A percentile compares a stretch with the other conserved stretches of the same genome.
These are phyloP conservation scores for Aspergillus aculeatus DNA, from an alignment of 2,329 filamentous ascomycete species.

Conservation along the genomic window DNA sequence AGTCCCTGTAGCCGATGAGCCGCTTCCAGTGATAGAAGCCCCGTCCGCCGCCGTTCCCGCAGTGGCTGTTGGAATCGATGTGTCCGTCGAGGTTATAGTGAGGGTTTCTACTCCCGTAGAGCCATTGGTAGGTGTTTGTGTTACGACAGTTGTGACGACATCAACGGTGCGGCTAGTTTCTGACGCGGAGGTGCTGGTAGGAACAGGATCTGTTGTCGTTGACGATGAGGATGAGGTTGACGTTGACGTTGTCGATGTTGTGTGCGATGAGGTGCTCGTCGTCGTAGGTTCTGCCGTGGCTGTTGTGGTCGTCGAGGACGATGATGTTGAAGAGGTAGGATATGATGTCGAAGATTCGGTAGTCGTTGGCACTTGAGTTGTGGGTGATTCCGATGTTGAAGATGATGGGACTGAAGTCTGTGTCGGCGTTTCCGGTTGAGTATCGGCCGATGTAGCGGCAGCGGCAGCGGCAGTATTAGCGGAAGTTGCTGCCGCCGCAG, in stretches of 20 bases:
- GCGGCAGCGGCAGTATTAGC: constrained; percentile 9
- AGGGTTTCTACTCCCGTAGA: constrained; percentile 13
- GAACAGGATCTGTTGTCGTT: constrained; percentile 20
- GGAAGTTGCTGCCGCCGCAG: constrained; percentile 8
- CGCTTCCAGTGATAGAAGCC: constrained; percentile 27
- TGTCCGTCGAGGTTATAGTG: constrained; percentile 20
- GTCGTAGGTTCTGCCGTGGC: constrained; percentile 23
- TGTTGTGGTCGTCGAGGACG: constrained; percentile 10
- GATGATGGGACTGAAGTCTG: constrained; percentile 14
- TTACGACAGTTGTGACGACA: constrained; percentile 10
- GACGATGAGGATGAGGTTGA: constrained; percentile 18
- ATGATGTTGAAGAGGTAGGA: constrained; percentile 11
- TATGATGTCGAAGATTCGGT: constrained; percentile 22
- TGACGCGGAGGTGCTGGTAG: constrained; percentile 15
- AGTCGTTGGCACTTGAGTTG: constrained; percentile 10
- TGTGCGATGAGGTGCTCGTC: constrained; percentile 15
- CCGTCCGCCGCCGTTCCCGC: constrained; percentile 21
- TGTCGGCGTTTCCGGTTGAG: constrained; percentile 6
- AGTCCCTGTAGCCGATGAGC: constrained; percentile 26
- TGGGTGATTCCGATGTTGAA: constrained; percentile 12
- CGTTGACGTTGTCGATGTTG: constrained; percentile 16
- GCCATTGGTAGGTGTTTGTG: constrained; percentile 13
- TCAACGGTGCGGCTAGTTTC: constrained; percentile 5
- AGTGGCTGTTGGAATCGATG: constrained; percentile 11
- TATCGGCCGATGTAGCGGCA: constrained; percentile 11